A percentile compares a stretch with the other conserved stretches of the same genome.
phyloP scores from a whole-genome alignment of 208 protist species.

The Leishmania turanica region DNA sequence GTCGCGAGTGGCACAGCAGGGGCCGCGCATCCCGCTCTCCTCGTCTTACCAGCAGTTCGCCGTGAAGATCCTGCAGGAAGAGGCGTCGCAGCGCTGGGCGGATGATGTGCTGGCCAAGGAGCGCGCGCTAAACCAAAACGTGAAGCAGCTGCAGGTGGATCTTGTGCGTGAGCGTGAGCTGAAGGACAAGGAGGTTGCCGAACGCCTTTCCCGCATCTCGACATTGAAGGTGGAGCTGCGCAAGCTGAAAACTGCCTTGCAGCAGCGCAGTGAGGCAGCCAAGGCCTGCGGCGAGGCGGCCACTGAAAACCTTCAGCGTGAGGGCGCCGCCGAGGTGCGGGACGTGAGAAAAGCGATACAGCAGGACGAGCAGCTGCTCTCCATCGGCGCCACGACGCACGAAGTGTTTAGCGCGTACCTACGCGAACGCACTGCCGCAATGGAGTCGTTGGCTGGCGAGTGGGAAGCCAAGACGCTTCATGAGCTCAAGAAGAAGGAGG shows the following conservation, averaged over 20 bases:
- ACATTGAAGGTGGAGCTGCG: conserved; percentile 72
- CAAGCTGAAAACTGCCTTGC: conserved; percentile 58
- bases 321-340: conserved; percentile 48
- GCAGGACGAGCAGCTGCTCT: conserved; percentile 38
- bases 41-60: conserved; percentile 81
- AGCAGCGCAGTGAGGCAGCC: conserved; percentile 76
- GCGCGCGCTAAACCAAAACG: conserved; percentile 91
- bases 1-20: conserved; percentile 22
- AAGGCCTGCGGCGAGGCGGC: conserved; percentile 64
- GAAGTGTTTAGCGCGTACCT: conserved; percentile 72
- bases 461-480: conserved; percentile 84
- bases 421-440: conserved; percentile 61
- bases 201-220: conserved; percentile 62
- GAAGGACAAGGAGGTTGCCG: conserved; percentile 82
- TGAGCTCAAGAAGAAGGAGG: conserved; percentile 78
- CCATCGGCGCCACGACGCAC: conserved; percentile 56
- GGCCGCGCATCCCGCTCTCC: conserved; percentile 65
- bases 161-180: conserved; percentile 69
- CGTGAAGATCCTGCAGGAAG: conserved; percentile 83
- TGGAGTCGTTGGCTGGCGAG: conserved; percentile 67
- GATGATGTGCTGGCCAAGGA: conserved; percentile 87
- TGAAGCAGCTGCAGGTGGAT: conserved; percentile 92
- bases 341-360: conserved; percentile 44
- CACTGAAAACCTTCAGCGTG: conserved; percentile 68
- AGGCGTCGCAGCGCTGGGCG: conserved; percentile 88